Evolutionary conservation across 192 early-diverging fungal genomes (phyloP), one percentile per base, ranked within the genome.

Genomic region (Fimicolochytrium jonesii): DNA sequence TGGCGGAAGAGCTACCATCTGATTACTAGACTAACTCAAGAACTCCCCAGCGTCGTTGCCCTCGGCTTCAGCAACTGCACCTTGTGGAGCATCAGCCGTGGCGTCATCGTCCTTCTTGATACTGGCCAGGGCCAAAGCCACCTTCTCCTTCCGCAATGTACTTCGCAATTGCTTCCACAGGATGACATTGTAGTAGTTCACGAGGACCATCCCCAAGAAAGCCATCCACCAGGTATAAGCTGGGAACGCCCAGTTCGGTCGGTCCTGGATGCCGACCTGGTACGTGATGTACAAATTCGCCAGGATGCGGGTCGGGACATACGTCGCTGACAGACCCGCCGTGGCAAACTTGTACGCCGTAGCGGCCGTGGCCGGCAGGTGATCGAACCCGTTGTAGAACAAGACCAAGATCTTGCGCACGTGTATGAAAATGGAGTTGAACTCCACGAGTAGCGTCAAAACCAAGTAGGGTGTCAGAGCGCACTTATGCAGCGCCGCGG

Each of bases 391-490:
- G 18, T 15, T 18, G 41, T 59, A 45, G 42, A 20, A 45, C 0
- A 59, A 31, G 6, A 28, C 34, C 4, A 59, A 43, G 25, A 59
- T 22, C 46, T 59, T 59, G 42, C 57, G 57, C 22, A 23, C 18
- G 43, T 59, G 57, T 17, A 59, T 22, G 43, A 59, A 59, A 20
- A 59, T 41, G 57, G 42, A 46, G 57, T 59, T 59, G 42, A 59
- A 10, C 26, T 59, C 57, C 17, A 59, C 57, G 23, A 59, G 18
- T 5, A 59, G 57, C 36, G 57, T 59, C 6, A 59, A 59, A 26
- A 59, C 44, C 15, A 59, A 43, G 29, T 59, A 59, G 6, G 57
- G 57, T 25, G 43, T 26, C 39, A 59, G 57, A 15, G 46, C 42
- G 33, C 57, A 59, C 4, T 22, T 41, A 29, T 59, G 57, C 6